Evolutionary conservation across 2,329 filamentous ascomycete species (phyloP).

Genomic region (Clonostachys chloroleuca): DNA sequence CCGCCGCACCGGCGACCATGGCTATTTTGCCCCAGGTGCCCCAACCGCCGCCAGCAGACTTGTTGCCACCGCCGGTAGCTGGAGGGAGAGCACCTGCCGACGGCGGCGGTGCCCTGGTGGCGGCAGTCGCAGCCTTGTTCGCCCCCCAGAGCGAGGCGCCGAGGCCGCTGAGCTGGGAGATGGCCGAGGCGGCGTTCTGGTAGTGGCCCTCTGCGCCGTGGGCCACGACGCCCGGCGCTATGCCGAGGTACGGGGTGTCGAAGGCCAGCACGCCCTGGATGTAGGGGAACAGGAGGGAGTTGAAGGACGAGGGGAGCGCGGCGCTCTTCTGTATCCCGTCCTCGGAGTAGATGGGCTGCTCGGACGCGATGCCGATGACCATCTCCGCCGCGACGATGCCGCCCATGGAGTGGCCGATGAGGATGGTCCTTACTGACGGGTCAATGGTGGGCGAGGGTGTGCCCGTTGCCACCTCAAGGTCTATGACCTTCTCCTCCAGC

Average conservation of each 20-base stretch:
- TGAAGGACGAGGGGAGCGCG: slow-evolving; percentile 29
- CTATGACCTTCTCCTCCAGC: slow-evolving; percentile 90
- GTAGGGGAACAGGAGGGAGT: slow-evolving; percentile 84
- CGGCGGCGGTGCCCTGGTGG: slow-evolving; percentile 9
- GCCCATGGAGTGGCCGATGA: slow-evolving; percentile 86
- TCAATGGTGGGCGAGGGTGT: slow-evolving; percentile 83
- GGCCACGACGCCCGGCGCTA: slow-evolving; percentile 77
- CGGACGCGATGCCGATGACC: slow-evolving; percentile 64
- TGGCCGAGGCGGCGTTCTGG: slow-evolving; percentile 61
- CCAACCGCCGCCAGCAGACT: slow-evolving; percentile 43
- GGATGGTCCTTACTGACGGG: slow-evolving; percentile 75
- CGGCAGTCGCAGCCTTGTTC: slow-evolving; percentile 27
- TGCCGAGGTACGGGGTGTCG: slow-evolving; percentile 87
- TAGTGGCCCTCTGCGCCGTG: slow-evolving; percentile 86
- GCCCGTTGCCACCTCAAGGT: slow-evolving; percentile 78
- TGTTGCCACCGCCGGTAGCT: slow-evolving; percentile 13
- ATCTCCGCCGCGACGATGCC: slow-evolving; percentile 94
- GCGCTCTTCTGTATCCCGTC: slow-evolving; percentile 28
- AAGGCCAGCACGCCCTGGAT: slow-evolving; percentile 88
- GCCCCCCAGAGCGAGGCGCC: slow-evolving; percentile 64
- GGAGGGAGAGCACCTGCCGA: slow-evolving; percentile 15
- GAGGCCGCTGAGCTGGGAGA: slow-evolving; percentile 65
- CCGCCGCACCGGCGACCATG: slow-evolving; percentile 80
- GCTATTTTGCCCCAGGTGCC: slow-evolving; percentile 81
- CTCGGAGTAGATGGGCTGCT: slow-evolving; percentile 46